Conservation (phyloP, 257 asterid species). For the Coffea eugenioides region DNA sequence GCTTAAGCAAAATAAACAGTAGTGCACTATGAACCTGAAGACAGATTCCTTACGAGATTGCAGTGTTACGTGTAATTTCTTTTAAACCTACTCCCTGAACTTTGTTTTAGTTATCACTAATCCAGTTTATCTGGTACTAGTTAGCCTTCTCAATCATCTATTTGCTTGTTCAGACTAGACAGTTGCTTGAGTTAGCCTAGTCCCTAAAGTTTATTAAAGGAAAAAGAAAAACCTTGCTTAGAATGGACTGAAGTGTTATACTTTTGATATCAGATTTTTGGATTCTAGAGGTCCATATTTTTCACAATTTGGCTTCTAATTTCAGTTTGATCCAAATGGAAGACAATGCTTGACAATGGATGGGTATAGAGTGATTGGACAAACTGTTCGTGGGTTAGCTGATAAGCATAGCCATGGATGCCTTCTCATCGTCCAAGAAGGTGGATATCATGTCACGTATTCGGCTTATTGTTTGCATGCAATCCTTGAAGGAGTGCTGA, state of each 20-base stretch:
- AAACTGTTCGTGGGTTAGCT: slow-evolving; percentile 50
- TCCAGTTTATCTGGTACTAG: neutral
- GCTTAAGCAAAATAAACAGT: neutral
- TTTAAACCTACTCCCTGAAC: neutral
- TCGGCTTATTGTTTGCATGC: slow-evolving; percentile 91
- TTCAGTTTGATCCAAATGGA: slow-evolving; percentile 96
- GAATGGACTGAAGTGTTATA: neutral
- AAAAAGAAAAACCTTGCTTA: neutral
- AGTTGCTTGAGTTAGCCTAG: neutral
- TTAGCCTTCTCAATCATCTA: neutral
- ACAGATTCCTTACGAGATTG: neutral
- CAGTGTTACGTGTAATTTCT: neutral
- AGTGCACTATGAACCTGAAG: neutral
- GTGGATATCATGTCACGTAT: slow-evolving; percentile 91
- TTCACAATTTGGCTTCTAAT: slow-evolving; percentile 3
- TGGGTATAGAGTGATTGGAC: slow-evolving; percentile 75
- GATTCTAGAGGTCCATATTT: neutral
- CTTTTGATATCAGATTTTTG: neutral
- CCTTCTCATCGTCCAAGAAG: slow-evolving; percentile 85
- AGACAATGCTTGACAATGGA: slow-evolving; percentile 96
- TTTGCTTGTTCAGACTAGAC: too few species aligned
- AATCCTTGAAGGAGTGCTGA: slow-evolving; percentile 79
- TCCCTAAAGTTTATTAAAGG: too few species aligned
- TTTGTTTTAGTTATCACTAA: neutral
- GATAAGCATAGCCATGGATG: slow-evolving; percentile 56